A percentile compares a stretch with the other conserved stretches of the same genome.
Conservation (phyloP, 1,284 basidiomycete species). For the Pseudozyma tsukubaensis region DNA sequence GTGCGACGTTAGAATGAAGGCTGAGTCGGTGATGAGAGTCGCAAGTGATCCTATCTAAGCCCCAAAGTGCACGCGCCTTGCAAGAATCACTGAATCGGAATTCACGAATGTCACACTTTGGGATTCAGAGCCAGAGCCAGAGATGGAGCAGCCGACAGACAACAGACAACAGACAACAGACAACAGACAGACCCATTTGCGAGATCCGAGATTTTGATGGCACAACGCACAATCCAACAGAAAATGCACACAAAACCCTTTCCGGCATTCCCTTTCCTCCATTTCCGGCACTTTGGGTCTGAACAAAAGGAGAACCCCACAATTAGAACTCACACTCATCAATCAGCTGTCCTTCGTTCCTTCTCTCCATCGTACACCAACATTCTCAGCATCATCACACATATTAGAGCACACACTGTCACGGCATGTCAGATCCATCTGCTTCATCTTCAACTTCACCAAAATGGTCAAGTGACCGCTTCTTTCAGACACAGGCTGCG, state of each 20-base stretch:
- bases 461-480: slow-evolving; percentile 53
- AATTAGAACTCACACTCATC: not conserved
- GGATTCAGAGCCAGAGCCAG: too few relatives aligned
- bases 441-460: slow-evolving; percentile 25
- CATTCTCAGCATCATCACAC: not conserved
- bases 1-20: too few relatives aligned
- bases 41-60: not conserved
- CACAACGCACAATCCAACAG: not conserved
- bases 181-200: not conserved
- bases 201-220: slow-evolving; percentile 9
- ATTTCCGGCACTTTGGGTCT: not conserved
- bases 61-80: slow-evolving; percentile 5
- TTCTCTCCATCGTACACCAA: not conserved
- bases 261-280: not conserved
- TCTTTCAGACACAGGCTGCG: slow-evolving; percentile 57
- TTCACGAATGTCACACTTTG: too few relatives aligned
- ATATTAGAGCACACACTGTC: not conserved
- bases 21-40: not conserved
- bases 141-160: not conserved
- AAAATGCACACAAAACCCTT: not conserved
- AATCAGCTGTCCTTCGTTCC: not conserved
- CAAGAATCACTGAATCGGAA: too few relatives aligned
- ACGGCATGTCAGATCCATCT: slow-evolving; percentile 32
- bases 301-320: not conserved
- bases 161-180: not conserved